Percentiles rank a stretch among this genome's conserved stretches.
Conservation (phyloP, 2,329 filamentous ascomycete species). For the Diplodia seriata region DNA sequence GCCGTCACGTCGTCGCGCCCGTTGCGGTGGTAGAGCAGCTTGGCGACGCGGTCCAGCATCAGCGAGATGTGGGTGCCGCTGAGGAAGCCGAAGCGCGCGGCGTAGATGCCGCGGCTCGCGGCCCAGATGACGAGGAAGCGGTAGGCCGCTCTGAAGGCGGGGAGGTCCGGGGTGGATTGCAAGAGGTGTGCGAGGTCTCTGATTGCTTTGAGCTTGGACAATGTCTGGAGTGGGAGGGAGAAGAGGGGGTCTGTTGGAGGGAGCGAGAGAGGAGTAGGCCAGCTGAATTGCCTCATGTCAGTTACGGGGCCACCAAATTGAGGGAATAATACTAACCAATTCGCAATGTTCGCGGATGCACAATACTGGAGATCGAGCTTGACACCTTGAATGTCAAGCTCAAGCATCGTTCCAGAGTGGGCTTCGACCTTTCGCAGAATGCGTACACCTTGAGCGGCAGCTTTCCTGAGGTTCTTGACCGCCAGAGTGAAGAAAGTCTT, state of each 20-base stretch:
- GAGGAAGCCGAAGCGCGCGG: conserved; percentile 69
- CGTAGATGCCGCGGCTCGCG: conserved; percentile 66
- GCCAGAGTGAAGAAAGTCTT: conserved; percentile 68
- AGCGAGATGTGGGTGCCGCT: conserved; percentile 70
- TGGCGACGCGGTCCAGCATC: conserved; percentile 66
- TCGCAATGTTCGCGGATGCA: conserved; percentile 62
- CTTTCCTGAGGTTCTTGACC: conserved; percentile 60
- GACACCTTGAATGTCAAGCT: conserved; percentile 64
- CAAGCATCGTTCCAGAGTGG: conserved; percentile 68
- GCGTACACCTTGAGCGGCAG: conserved; percentile 52
- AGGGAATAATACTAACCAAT: conserved; percentile 48
- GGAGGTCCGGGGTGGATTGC: conserved; percentile 65
- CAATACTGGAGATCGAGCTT: conserved; percentile 73
- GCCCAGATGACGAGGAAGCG: conserved; percentile 69
- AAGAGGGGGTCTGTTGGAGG: conserved; percentile 62
- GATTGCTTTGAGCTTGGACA: conserved; percentile 69
- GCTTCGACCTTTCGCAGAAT: conserved; percentile 66
- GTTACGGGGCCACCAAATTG: not conserved
- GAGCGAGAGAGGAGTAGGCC: conserved; percentile 49
- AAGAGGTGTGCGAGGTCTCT: conserved; percentile 68
- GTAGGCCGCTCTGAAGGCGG: conserved; percentile 65
- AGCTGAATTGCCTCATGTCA: conserved; percentile 38
- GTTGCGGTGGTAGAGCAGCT: conserved; percentile 54
- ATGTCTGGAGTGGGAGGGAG: conserved; percentile 61
- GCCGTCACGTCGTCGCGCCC: conserved; percentile 47